Percentiles rank a stretch among this genome's conserved stretches.
Evolutionary conservation across 805 yeast species (phyloP).

Genomic region (Wickerhamiella hasegawae): DNA sequence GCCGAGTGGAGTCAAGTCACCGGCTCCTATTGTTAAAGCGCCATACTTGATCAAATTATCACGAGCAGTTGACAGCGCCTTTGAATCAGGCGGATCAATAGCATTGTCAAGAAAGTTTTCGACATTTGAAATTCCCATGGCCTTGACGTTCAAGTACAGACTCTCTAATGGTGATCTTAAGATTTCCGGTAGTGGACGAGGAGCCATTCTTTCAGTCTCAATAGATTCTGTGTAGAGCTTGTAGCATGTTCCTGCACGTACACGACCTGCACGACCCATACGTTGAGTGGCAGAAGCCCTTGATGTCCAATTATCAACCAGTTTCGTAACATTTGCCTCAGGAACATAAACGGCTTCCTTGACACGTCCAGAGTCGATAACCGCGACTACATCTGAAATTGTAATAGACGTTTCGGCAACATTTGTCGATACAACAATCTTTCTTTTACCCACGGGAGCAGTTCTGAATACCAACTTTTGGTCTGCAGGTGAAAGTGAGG

Average conservation of each 20-base stretch:
- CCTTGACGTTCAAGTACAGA: constrained; percentile 64
- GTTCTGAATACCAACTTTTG: constrained; percentile 58
- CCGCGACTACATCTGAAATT: constrained; percentile 86
- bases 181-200: constrained; percentile 79
- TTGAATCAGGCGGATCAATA: constrained; percentile 59
- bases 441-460: constrained; percentile 42
- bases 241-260: constrained; percentile 64
- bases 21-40: constrained; percentile 36
- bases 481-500: constrained; percentile 69
- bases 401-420: constrained; percentile 97
- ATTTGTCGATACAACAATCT: constrained; percentile 78
- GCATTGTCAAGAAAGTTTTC: constrained; percentile 54
- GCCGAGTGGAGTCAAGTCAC: constrained; percentile 60
- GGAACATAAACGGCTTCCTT: constrained; percentile 63
- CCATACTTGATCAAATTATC: constrained; percentile 51
- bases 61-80: constrained; percentile 36
- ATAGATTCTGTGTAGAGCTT: constrained; percentile 57
- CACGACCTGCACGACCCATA: constrained; percentile 98
- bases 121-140: constrained; percentile 74
- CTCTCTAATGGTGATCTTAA: constrained; percentile 71
- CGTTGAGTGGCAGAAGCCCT: constrained; percentile 81
- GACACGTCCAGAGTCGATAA: constrained; percentile 75
- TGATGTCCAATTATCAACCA: constrained; percentile 76
- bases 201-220: constrained; percentile 38
- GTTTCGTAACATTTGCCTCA: constrained; percentile 45